Evolutionary conservation across 2,329 filamentous ascomycete genomes (phyloP), one percentile per base, ranked within the genome.

Genomic region (Cucurbitaria berberidis): DNA sequence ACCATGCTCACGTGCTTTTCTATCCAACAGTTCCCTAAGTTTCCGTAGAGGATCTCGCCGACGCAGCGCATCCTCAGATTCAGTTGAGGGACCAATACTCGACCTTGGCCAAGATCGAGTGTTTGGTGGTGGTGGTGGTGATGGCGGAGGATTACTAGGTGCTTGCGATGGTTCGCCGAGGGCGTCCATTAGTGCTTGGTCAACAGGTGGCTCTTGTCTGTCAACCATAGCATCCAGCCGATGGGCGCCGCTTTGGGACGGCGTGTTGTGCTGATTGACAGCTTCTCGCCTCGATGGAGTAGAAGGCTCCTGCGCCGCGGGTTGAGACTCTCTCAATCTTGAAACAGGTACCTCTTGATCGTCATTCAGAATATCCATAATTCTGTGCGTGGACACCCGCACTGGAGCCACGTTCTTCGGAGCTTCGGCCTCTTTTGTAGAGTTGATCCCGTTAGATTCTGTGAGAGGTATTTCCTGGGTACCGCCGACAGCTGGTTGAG

Each of bases 311-410:
- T 49, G 57, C 16, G 42, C 38, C 15, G 60, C 24, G 22, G 56
- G 46, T 27, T 59, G 60, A 29, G 60, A 45, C 27, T 66, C 63
- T 39, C 65, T 60, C 29, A 58, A 49, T 34, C 55, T 66, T 15
- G 62, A 56, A 11, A 64, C 52, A 19, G 66, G 66, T 15, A 65
- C 63, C 34, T 75, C 73, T 39, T 67, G 54, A 45, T 74, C 70
- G 38, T 74, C 62, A 34, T 74, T 76, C 16, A 76, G 45, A 35
- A 76, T 67, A 26, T 76, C 73, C 64, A 69, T 74, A 38, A 76
- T 73, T 15, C 71, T 62, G 36, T 75, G 72, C 2, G 70, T 70
- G 2, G 69, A 70, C 2, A 67, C 30, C n/a, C 69, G 65, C 22
- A 59, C 61, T 18, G 68, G 68, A 5, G 55, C 57, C 15, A 62